phyloP scores from a whole-genome alignment of 1,284 basidiomycete genomes.

The Taiwanofungus camphoratus region DNA sequence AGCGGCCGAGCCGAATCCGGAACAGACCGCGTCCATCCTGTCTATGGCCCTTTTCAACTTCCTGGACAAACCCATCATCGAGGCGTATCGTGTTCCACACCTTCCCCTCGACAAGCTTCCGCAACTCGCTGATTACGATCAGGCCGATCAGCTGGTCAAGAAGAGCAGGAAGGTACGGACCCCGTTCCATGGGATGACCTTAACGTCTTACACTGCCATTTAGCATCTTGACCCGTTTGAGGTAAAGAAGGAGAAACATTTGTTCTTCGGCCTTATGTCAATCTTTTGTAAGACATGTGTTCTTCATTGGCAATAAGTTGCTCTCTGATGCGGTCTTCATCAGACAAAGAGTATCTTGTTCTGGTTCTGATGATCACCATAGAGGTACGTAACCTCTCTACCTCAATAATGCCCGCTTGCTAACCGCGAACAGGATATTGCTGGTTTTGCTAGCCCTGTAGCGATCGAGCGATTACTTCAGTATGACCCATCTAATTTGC shows the following conservation, averaged over 20 bases:
- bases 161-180: conserved; percentile 26
- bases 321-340: not conserved
- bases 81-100: conserved; percentile 23
- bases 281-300: conserved; percentile 15
- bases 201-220: not conserved
- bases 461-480: conserved; percentile 32
- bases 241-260: conserved; percentile 14
- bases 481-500: conserved; percentile 3
- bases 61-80: conserved; percentile 34
- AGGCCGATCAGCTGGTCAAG: conserved; percentile 33
- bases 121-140: conserved; percentile 41
- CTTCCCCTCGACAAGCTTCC: conserved; percentile 31
- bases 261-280: conserved; percentile 26
- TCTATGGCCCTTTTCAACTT: conserved; percentile 54
- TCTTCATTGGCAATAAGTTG: not conserved
- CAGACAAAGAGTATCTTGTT: conserved; percentile 14
- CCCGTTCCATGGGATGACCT: not conserved
- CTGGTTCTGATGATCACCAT: conserved; percentile 12
- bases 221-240: conserved; percentile 17
- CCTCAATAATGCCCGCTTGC: not conserved
- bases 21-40: conserved; percentile 59
- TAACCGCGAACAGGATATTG: conserved; percentile 6
- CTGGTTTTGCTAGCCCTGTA: conserved; percentile 32
- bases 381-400: conserved; percentile 1
- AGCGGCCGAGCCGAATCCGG: conserved; percentile 44